Base-by-base conservation (phyloP, 495 filamentous ascomycete genomes). In the Cercophora scortea region DNA sequence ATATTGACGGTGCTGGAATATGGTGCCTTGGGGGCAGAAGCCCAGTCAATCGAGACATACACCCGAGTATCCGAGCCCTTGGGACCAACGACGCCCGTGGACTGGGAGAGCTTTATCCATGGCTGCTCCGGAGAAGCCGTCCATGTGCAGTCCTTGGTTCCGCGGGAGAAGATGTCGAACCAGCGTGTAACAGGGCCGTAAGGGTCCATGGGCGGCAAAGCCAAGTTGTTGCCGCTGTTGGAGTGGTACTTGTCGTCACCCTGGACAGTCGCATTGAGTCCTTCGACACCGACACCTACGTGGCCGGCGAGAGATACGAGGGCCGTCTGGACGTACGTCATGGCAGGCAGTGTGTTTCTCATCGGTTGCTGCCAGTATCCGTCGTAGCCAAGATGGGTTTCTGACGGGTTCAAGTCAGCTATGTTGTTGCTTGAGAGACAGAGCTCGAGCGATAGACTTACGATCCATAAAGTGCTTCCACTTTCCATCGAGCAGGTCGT, bases 381-480 rank as follows among this genome's bases (percentile, higher is more conserved):
- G 17, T 76, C 67, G 40, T 73, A 79, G 25, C 75, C 74, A 15
- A 79, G 66, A 54, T 79, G 76, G 1, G 76, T 77, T 68, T 78
- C 73, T 76, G 54, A 4, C 32, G 11, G 47, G 45, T 49, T 35
- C 54, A 12, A 58, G 48, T 51, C 32, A 55, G 49, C 25, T 33
- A n/a, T 9, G 13, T 12, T 32, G 43, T 17, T 25, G 2, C 25
- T 25, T 25, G 25, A 25, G 25, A 25, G 25, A 25, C 5, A 25
- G 5, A 25, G 25, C 25, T 25, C 25, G 25, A 25, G 2, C 25
- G 5, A 25, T 25, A 25, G 5, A 64, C 71, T 67, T 60, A 76
- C 73, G 77, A 56, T 86, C 82, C 65, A 88, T 80, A 65, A 90
- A 83, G 63, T 85, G 79, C 61, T 77, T 80, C 86, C 86, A 90